These are phyloP conservation scores for Zygnema cylindricum DNA, from an alignment of 139 green algal genomes.

Conservation along the genomic window DNA sequence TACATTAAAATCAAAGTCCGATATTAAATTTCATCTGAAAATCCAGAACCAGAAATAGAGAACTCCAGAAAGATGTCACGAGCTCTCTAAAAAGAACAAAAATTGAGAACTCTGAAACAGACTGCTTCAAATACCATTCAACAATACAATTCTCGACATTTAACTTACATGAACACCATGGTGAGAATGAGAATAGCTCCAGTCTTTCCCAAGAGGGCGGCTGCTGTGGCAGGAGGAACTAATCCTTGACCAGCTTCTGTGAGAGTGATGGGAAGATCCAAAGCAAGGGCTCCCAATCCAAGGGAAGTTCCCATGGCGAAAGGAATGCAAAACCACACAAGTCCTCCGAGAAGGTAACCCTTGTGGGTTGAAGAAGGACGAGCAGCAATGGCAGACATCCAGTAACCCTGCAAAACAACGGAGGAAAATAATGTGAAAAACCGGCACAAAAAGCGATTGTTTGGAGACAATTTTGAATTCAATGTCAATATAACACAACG, in stretches of 20 bases:
- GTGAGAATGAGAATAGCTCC: slow-evolving; percentile 83
- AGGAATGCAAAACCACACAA: slow-evolving; percentile 87
- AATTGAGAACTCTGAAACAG: too few relatives aligned
- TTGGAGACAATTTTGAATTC: too few relatives aligned
- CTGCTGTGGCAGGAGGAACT: slow-evolving; percentile 83
- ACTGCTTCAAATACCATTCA: too few relatives aligned
- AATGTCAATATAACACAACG: too few relatives aligned
- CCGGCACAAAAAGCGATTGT: too few relatives aligned
- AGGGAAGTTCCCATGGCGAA: slow-evolving; percentile 93
- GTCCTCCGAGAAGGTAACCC: slow-evolving; percentile 55
- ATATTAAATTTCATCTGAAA: too few relatives aligned
- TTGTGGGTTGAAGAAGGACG: slow-evolving; percentile 82
- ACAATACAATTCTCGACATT: too few relatives aligned
- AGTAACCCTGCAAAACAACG: slow-evolving; percentile 79
- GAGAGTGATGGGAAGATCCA: slow-evolving; percentile 85
- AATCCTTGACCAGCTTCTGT: slow-evolving; percentile 77
- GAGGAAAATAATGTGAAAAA: too few relatives aligned
- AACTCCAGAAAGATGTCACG: too few relatives aligned
- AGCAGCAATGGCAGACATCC: slow-evolving; percentile 90
- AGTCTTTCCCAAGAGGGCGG: slow-evolving; percentile 81
- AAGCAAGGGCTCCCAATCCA: slow-evolving; percentile 81
- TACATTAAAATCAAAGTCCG: too few relatives aligned
- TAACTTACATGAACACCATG: slow-evolving; percentile 76
- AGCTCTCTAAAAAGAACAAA: too few relatives aligned
- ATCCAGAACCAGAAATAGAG: too few relatives aligned